A percentile compares a stretch with the other conserved stretches of the same genome.
phyloP scores from a whole-genome alignment of 352 stramenopile species.

The Phytophthora pseudosyringae region DNA sequence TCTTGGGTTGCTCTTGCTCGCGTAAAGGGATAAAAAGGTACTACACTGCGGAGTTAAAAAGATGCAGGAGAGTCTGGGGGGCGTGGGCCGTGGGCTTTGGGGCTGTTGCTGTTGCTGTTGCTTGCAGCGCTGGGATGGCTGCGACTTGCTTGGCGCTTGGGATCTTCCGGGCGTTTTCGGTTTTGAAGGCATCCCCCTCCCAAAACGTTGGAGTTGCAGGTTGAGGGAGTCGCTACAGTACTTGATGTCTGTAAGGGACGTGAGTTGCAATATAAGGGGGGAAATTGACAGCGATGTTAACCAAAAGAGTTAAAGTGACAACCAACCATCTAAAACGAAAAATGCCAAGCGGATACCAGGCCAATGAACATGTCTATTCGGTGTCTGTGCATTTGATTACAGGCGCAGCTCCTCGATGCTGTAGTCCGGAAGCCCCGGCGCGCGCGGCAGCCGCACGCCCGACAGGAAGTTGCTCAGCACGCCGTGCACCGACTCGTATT shows the following conservation, averaged over 20 bases:
- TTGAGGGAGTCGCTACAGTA: constrained; percentile 6
- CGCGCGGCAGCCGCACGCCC: constrained; percentile 67
- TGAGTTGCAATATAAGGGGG: constrained; percentile 5
- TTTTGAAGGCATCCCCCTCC: constrained; percentile 23
- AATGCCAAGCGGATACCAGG: neutral
- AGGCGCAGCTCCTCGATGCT: constrained; percentile 78
- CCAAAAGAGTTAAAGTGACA: constrained; percentile 7
- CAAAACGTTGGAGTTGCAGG: constrained; percentile 17
- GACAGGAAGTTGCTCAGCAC: constrained; percentile 84
- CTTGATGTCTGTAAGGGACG: neutral
- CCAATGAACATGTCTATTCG: constrained; percentile 35
- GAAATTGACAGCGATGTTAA: constrained; percentile 7
- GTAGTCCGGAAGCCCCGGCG: constrained; percentile 76
- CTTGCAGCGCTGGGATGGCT: constrained; percentile 17
- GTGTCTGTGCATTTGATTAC: constrained; percentile 38
- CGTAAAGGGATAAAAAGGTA: constrained; percentile 12
- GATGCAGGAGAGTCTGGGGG: constrained; percentile 17
- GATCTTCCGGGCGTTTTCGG: constrained; percentile 35
- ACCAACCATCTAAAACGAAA: constrained; percentile 2
- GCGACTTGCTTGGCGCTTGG: constrained; percentile 13
- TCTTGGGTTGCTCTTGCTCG: constrained; percentile 8
- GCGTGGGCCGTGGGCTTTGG: neutral
- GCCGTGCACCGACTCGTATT: constrained; percentile 73
- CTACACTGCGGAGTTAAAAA: constrained; percentile 31
- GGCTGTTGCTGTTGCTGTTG: constrained; percentile 7